Percentiles rank a stretch among this genome's conserved stretches.
These are phyloP conservation scores for Musa acuminata DNA, from an alignment of 176 grass and related monocot species.

Conservation along the genomic window DNA sequence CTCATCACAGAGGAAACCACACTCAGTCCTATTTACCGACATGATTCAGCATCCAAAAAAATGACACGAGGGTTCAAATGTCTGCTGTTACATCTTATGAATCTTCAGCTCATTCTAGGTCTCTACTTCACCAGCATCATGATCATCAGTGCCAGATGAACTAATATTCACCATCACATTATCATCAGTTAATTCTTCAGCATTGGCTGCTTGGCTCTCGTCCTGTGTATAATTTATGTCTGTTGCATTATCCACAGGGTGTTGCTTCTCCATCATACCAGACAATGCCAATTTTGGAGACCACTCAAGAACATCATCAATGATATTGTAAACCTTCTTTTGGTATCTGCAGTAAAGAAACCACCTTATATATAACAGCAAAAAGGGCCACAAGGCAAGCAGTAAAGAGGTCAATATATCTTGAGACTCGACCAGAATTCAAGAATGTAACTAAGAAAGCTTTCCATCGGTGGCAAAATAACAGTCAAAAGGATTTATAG, in stretches of 20 bases:
- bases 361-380: background rate
- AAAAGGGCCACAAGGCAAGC: background rate
- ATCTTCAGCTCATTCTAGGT: background rate
- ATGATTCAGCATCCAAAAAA: no score
- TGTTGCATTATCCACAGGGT: conserved; percentile 31
- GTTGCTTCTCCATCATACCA: conserved; percentile 91
- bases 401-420: conserved; percentile 7
- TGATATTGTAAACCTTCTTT: conserved; percentile 99
- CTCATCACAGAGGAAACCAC: no score
- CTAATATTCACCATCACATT: background rate
- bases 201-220: background rate
- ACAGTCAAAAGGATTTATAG: no score
- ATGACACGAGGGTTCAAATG: background rate
- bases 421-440: background rate
- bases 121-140: background rate
- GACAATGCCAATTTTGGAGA: conserved; percentile 89
- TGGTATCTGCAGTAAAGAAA: conserved; percentile 52
- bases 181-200: background rate
- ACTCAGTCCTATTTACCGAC: no score
- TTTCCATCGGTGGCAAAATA: no score
- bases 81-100: background rate
- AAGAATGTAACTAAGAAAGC: conserved; percentile 3
- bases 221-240: conserved; percentile 33
- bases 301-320: conserved; percentile 98
- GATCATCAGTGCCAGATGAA: background rate